These are phyloP conservation scores for Moricandia arvensis DNA, from an alignment of 345 rosid genomes.

Conservation along the genomic window DNA sequence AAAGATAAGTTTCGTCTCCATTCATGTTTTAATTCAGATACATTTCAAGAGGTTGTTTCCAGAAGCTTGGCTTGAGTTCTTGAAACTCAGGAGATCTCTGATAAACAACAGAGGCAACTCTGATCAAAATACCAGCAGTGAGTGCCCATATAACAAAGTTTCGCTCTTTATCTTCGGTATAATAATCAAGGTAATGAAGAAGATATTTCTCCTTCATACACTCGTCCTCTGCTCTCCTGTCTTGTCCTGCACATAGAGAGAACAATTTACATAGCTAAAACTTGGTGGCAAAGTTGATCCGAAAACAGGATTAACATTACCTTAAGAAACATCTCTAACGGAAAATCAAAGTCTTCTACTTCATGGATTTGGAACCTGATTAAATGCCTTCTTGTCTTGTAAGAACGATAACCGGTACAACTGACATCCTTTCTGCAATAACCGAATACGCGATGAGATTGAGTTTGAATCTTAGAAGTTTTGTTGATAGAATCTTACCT, in stretches of 20 bases:
- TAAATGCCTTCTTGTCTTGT: constrained; percentile 43
- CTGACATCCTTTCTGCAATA: constrained; percentile 45
- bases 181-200: constrained; percentile 55
- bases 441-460: background rate
- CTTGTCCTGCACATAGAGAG: constrained; percentile 44
- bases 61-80: constrained; percentile 57
- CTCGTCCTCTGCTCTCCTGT: constrained; percentile 53
- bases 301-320: constrained; percentile 18
- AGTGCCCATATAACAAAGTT: constrained; percentile 59
- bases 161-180: constrained; percentile 26
- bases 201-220: constrained; percentile 51
- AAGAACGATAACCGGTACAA: constrained; percentile 65
- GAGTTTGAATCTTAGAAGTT: constrained; percentile 3
- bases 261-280: background rate
- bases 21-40: background rate
- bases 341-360: constrained; percentile 67
- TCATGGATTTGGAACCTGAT: constrained; percentile 50
- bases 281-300: background rate
- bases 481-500: constrained; percentile 33
- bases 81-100: constrained; percentile 52
- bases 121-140: constrained; percentile 65
- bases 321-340: constrained; percentile 79
- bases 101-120: constrained; percentile 53
- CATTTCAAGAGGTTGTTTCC: constrained; percentile 30
- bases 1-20: background rate